phyloP scores from a whole-genome alignment of 2,329 filamentous ascomycete species.

The Annulohypoxylon truncatum region DNA sequence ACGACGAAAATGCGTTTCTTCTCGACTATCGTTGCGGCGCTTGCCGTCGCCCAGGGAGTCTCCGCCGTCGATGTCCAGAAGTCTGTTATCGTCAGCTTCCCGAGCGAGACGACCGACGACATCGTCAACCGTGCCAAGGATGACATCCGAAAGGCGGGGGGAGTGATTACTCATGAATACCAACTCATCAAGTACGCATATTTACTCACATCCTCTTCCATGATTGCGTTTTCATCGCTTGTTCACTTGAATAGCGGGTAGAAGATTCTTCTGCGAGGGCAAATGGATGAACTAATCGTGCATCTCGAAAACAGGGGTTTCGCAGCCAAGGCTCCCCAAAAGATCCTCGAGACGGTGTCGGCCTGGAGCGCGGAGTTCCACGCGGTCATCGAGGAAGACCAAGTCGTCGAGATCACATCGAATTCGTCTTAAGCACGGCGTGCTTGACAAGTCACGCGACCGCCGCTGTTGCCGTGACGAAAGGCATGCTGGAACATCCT shows the following conservation, averaged over 20 bases:
- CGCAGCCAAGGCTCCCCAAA: conserved; percentile 76
- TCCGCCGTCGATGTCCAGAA: conserved; percentile 75
- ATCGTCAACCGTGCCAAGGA: conserved; percentile 78
- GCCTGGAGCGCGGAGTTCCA: conserved; percentile 67
- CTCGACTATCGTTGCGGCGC: conserved; percentile 63
- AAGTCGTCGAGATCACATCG: conserved; percentile 66
- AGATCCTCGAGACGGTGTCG: conserved; percentile 75
- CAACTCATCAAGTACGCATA: conserved; percentile 70
- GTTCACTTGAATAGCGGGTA: background rate
- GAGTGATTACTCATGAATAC: conserved; percentile 83
- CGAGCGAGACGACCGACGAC: conserved; percentile 72
- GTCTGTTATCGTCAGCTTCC: conserved; percentile 82
- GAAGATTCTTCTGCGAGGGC: background rate
- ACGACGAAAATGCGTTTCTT: conserved; percentile 71
- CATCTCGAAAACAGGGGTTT: conserved; percentile 71
- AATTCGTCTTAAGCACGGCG: conserved; percentile 38
- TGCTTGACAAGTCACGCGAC: background rate
- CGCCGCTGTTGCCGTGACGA: background rate
- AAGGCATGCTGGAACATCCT: conserved; percentile 15
- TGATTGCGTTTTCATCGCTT: background rate
- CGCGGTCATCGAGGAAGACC: conserved; percentile 80
- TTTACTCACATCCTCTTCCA: conserved; percentile 2
- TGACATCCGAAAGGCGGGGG: conserved; percentile 75
- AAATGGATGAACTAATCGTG: conserved; percentile 34
- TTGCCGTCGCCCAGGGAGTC: conserved; percentile 68